Conservation (phyloP, 306 rosid genomes). For the Cicer yamashitae region DNA sequence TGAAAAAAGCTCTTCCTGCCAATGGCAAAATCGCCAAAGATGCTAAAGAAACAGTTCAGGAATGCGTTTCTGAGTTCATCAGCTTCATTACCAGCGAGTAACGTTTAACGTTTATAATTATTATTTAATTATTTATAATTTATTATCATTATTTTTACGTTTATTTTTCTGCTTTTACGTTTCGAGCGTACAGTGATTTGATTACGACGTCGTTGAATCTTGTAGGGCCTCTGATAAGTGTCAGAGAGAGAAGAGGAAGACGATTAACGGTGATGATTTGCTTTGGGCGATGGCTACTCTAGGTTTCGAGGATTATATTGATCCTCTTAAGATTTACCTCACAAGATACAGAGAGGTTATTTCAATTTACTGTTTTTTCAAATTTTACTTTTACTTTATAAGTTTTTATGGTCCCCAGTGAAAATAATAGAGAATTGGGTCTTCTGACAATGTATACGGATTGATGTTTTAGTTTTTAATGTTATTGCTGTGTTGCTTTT, state of each 20-base stretch:
- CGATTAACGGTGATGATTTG: constrained; percentile 94
- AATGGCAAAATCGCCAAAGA: constrained; percentile 97
- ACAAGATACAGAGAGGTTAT: constrained; percentile 87
- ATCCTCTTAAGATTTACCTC: constrained; percentile 87
- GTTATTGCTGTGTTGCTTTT: constrained; percentile 34
- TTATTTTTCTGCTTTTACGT: background rate
- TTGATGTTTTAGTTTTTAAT: background rate
- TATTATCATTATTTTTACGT: background rate
- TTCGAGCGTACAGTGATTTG: background rate
- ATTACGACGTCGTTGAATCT: constrained; percentile 20
- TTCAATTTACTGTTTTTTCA: background rate
- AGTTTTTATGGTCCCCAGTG: constrained; percentile 32
- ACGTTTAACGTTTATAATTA: background rate
- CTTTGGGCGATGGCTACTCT: constrained; percentile 98
- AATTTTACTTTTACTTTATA: background rate
- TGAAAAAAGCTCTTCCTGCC: constrained; percentile 97
- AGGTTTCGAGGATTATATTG: constrained; percentile 93
- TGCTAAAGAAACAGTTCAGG: constrained; percentile 95
- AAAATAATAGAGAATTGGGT: constrained; percentile 7
- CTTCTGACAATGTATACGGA: constrained; percentile 11
- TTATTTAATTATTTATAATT: background rate
- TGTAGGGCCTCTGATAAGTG: constrained; percentile 98
- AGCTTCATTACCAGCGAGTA: constrained; percentile 98
- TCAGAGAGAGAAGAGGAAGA: constrained; percentile 97
- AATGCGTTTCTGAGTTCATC: constrained; percentile 95